phyloP scores from a whole-genome alignment of 345 rosid species.

The Draba incana region DNA sequence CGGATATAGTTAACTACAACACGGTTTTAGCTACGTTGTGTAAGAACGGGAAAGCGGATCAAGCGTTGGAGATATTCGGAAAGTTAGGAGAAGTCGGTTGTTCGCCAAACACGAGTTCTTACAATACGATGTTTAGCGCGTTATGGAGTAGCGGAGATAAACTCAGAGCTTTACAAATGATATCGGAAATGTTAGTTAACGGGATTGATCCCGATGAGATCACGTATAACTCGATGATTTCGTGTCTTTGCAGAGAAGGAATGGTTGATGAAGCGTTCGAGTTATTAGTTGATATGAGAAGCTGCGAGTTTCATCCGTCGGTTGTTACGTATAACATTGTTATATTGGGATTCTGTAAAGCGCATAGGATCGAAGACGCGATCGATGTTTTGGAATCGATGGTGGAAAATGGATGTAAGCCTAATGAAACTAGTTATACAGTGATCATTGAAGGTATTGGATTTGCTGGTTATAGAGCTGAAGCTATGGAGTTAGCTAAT shows the following conservation, averaged over 20 bases:
- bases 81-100: slow-evolving; percentile 71
- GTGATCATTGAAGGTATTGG: slow-evolving; percentile 77
- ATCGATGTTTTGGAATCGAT: slow-evolving; percentile 65
- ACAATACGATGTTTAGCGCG: slow-evolving; percentile 83
- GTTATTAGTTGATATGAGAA: slow-evolving; percentile 72
- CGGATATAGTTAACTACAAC: slow-evolving; percentile 83
- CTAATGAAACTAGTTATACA: slow-evolving; percentile 76
- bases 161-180: slow-evolving; percentile 61
- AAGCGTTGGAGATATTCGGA: slow-evolving; percentile 72
- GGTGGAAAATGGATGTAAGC: slow-evolving; percentile 67
- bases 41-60: slow-evolving; percentile 68
- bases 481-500: slow-evolving; percentile 75
- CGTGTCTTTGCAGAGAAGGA: slow-evolving; percentile 87
- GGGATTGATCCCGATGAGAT: slow-evolving; percentile 75
- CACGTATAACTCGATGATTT: slow-evolving; percentile 78
- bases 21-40: slow-evolving; percentile 70
- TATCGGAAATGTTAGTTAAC: slow-evolving; percentile 60
- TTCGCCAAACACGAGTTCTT: slow-evolving; percentile 76
- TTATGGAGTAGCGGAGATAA: slow-evolving; percentile 72
- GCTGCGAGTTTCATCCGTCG: slow-evolving; percentile 55
- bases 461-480: slow-evolving; percentile 67
- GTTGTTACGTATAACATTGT: slow-evolving; percentile 76
- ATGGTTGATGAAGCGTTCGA: slow-evolving; percentile 76
- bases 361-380: slow-evolving; percentile 63
- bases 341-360: slow-evolving; percentile 75